Evolutionary conservation across 148 eudicot genomes (phyloP), one percentile per base, ranked within the genome.

Genomic region (Camellia japonica): DNA sequence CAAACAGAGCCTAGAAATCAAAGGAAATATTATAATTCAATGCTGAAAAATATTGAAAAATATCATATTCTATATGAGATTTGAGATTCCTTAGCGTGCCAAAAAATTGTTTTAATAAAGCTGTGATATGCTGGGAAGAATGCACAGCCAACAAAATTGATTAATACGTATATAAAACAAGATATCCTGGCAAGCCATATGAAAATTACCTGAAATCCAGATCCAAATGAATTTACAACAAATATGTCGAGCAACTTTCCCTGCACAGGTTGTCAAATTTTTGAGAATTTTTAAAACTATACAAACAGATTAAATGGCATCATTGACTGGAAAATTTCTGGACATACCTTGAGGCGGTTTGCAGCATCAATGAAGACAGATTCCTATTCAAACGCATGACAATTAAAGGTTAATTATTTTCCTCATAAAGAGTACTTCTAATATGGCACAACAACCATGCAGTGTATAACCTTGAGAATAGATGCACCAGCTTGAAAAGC

Each of bases 221-320:
- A 94, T 77, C 98, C 98, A 81, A 89, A 92, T 38, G 94, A 94
- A 86, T 94, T 94, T 63, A 94, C 98, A 38, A 94, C 96, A 87
- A 94, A 94, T 85, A 94, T 88, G 81, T 94, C 98, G 55, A 94
- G 95, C 84, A 90, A 73, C 82, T 90, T 90, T 61, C 90, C 96
- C 98, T 94, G 88, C 71, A 82, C 55, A 12, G 49, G 58, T 63
- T 64, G 38, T 30, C 38, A 38, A 61, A 65, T 10, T 74, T 61
- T 68, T 59, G 43, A 73, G 79, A 56, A 43, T 60, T 49, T 15
- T 44, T 38, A 30, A 30, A 73, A 68, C 43, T 14, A 18, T 41
- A 61, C 52, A 76, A 62, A 11, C 65, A 7, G 8, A 80, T 19
- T 68, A 23, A 49, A 41, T 20, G 42, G 3, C 76, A 65, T 55